phyloP scores from a whole-genome alignment of 2,329 filamentous ascomycete genomes.

The Fonsecaea monophora region DNA sequence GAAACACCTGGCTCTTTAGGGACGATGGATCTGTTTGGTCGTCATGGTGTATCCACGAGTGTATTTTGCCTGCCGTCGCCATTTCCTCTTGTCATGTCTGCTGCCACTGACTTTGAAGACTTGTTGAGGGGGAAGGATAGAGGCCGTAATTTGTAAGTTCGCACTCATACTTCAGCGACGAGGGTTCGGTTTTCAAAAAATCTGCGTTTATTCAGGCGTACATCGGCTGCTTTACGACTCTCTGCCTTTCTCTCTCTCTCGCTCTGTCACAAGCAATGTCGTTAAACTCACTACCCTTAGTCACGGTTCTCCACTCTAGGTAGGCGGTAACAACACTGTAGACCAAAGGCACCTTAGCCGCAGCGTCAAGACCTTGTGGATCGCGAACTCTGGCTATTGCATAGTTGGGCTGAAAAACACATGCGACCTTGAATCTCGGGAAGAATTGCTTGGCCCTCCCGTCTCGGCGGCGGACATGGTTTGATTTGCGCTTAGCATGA shows the following conservation, averaged over 20 bases:
- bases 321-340: neutral
- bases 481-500: neutral
- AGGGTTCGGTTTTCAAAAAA: neutral
- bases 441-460: neutral
- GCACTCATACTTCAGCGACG: neutral
- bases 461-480: neutral
- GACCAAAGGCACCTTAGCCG: neutral
- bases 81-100: neutral
- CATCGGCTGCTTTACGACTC: neutral
- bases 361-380: neutral
- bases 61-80: conserved; percentile 3
- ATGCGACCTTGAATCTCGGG: neutral
- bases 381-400: neutral
- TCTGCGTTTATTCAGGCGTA: neutral
- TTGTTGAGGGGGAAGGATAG: neutral
- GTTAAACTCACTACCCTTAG: neutral
- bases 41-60: conserved; percentile 26
- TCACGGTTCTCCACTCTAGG: neutral
- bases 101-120: neutral
- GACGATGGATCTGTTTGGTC: conserved; percentile 13
- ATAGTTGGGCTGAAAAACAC: neutral
- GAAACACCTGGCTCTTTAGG: conserved; percentile 22
- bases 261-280: neutral
- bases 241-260: too few species aligned
- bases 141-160: neutral